A percentile compares a stretch with the other conserved stretches of the same genome.
Evolutionary conservation across 1,284 basidiomycete species (phyloP).

Genomic region (Xerocomus minutiporus): DNA sequence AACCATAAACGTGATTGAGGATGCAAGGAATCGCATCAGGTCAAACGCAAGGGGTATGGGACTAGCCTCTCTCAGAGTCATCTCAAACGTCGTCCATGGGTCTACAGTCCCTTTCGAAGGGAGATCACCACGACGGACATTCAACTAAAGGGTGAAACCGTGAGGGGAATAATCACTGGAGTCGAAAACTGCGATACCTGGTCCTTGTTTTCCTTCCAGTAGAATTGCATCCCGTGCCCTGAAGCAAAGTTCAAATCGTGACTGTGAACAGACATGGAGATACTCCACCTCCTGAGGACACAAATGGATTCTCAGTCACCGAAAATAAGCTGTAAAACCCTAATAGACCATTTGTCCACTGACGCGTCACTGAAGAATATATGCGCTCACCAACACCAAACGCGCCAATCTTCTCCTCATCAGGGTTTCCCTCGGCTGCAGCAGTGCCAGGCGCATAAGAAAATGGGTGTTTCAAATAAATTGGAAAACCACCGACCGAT

Average conservation of each 20-base stretch:
- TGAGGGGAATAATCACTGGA: conserved; percentile 3
- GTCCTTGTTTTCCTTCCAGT: conserved; percentile 93
- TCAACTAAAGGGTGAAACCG: conserved; percentile 44
- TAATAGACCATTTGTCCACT: conserved; percentile 21
- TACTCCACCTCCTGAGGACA: conserved; percentile 72
- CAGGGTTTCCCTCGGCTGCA: conserved; percentile 77
- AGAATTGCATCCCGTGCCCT: conserved; percentile 94
- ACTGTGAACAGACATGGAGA: neutral
- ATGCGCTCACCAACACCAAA: conserved; percentile 69
- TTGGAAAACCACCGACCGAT: conserved; percentile 51
- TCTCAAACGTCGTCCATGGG: conserved; percentile 88
- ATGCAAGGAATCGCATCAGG: conserved; percentile 85
- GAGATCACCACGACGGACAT: conserved; percentile 70
- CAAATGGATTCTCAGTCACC: conserved; percentile 90
- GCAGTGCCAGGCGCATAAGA: conserved; percentile 1
- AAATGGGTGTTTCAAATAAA: neutral
- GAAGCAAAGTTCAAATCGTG: neutral
- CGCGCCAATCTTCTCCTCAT: conserved; percentile 82
- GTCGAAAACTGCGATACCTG: conserved; percentile 41
- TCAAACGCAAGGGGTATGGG: conserved; percentile 84
- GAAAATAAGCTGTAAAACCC: conserved; percentile 81
- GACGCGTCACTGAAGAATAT: neutral
- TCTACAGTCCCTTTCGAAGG: conserved; percentile 39
- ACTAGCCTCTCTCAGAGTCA: conserved; percentile 80
- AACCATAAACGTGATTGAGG: conserved; percentile 93